These are phyloP conservation scores for Boletus semigastroideus DNA, from an alignment of 1,284 basidiomycete species.

Conservation along the genomic window DNA sequence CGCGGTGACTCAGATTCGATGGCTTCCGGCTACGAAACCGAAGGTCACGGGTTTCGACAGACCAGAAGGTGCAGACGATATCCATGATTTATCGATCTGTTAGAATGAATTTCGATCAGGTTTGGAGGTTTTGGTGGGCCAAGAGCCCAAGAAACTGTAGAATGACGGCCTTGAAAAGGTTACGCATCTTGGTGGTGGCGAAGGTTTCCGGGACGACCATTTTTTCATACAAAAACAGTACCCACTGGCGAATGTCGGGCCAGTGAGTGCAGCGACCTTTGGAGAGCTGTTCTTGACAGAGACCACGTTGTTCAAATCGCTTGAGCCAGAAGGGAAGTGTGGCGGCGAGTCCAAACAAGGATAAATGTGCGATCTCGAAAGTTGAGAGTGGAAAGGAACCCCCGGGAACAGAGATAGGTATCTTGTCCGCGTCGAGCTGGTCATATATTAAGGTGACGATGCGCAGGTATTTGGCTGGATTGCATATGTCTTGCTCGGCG, in stretches of 20 bases:
- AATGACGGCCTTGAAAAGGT: conserved; percentile 23
- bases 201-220: conserved; percentile 10
- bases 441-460: conserved; percentile 22
- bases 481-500: conserved; percentile 12
- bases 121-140: conserved; percentile 19
- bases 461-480: conserved; percentile 21
- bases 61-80: conserved; percentile 30
- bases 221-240: conserved; percentile 24
- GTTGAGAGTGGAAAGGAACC: neutral
- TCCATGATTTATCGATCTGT: conserved; percentile 28
- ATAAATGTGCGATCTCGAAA: conserved; percentile 16
- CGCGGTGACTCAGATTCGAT: conserved; percentile 22
- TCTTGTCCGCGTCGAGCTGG: conserved; percentile 20
- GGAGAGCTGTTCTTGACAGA: conserved; percentile 13
- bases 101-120: conserved; percentile 26
- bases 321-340: conserved; percentile 26
- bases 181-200: conserved; percentile 9
- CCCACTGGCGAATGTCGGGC: conserved; percentile 28
- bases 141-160: conserved; percentile 30
- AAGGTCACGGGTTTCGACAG: conserved; percentile 24
- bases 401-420: conserved; percentile 14
- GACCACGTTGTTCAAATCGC: conserved; percentile 4
- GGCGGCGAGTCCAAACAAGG: conserved; percentile 21
- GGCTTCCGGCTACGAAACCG: conserved; percentile 25
- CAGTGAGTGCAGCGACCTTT: conserved; percentile 18